These are phyloP conservation scores for Kluyveromyces sp. DNA, from an alignment of 1,139 yeast genomes.

Conservation along the genomic window DNA sequence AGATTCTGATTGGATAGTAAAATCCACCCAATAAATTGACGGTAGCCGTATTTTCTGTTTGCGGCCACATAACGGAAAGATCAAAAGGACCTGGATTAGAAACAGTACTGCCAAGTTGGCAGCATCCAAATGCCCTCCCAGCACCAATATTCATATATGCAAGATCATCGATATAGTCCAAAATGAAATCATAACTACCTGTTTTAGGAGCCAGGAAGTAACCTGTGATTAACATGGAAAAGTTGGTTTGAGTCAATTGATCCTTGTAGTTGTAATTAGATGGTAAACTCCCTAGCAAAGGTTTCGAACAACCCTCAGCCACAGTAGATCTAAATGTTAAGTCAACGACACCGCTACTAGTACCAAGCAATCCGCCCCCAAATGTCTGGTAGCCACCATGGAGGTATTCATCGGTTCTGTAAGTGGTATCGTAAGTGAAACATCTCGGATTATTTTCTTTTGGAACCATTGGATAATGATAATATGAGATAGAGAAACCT, in stretches of 20 bases:
- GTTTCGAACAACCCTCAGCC: neutral
- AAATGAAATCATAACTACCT: conserved; percentile 9
- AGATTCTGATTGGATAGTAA: neutral
- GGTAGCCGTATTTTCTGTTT: neutral
- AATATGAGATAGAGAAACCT: too few relatives aligned
- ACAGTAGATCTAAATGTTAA: conserved; percentile 5
- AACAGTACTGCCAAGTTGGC: neutral
- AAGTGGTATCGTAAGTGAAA: too few relatives aligned
- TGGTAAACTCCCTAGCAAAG: neutral
- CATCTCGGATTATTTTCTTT: too few relatives aligned
- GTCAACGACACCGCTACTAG: conserved; percentile 8
- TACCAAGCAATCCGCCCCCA: conserved; percentile 6
- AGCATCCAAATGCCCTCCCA: neutral
- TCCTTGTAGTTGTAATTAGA: neutral
- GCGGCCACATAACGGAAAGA: neutral
- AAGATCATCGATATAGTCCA: conserved; percentile 13
- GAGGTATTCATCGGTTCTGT: conserved; percentile 6
- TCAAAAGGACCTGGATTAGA: neutral
- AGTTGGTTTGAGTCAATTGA: too few relatives aligned
- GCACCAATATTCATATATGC: neutral
- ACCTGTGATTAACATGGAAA: conserved; percentile 12
- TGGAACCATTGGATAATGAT: too few relatives aligned
- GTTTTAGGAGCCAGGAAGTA: conserved; percentile 11
- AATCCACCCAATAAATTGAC: neutral
- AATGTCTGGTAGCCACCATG: conserved; percentile 12